Base-by-base conservation (phyloP, 164 flowering plant genomes). In the Dillenia turbinata region DNA sequence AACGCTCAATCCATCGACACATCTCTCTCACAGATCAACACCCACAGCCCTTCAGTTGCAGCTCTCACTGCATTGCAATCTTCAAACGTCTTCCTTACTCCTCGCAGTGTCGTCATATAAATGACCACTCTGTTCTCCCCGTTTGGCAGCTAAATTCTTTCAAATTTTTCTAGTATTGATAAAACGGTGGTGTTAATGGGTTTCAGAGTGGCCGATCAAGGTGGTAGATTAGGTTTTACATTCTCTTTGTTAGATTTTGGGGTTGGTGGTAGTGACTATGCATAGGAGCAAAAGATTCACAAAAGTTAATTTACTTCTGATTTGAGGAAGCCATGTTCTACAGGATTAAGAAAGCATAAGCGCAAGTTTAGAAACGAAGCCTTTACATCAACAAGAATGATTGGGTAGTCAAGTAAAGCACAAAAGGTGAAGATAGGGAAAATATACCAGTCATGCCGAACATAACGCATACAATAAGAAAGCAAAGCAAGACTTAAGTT, bases 1-100 rank as follows among this genome's bases (percentile, higher is more conserved):
- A 83, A 95, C 61, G 87, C 96, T 3, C 79, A 61, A 55, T 95
- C 86, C 97, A 91, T 92, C 9, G 96, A 95, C 26, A 89, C 68
- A 50, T 91, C 99, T 54, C 97, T 71, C 80, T 91, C 96, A 57
- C 69, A 74, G 17, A 88, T 11, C 53, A 49, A 19, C 0, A 91
- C 77, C 1, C 97, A 90, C 1, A 75, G 62, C 8, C 80, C 85
- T 50, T 84, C 78, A 9, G 87, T 43, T 0, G 80, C 94, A 8
- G 82, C 69, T 43, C 90, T 71, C 6, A 88, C 94, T 0, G 83
- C 84, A 43, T 83, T 86, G 64, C 99, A 95, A 0, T 61, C 90
- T 71, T 89, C 94, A 56, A 81, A 91, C 2, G 97, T 91, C 74
- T 77, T 81, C 61, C 96, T 65, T 7, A 94, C 81, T 0, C 94